These are phyloP conservation scores for Gomphus sp. DNA, from an alignment of 1,284 basidiomycete genomes.

Conservation along the genomic window DNA sequence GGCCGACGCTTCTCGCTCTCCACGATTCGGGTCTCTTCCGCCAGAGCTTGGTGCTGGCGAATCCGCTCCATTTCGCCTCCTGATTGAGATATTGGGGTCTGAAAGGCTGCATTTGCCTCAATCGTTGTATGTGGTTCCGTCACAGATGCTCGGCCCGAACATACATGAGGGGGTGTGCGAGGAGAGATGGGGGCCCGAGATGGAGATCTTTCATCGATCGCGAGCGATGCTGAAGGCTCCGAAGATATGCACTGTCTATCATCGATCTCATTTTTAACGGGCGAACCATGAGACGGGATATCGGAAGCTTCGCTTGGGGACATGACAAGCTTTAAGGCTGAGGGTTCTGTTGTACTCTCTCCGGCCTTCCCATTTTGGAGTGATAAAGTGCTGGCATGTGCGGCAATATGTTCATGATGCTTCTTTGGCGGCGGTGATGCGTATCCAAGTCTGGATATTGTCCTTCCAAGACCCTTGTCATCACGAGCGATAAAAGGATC, in stretches of 20 bases:
- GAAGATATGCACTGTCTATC: not conserved
- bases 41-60: constrained; percentile 39
- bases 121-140: not conserved
- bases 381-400: not conserved
- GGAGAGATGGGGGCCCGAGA: not conserved
- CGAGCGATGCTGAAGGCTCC: not conserved
- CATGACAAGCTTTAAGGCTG: not conserved
- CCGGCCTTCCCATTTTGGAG: not conserved
- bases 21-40: constrained; percentile 34
- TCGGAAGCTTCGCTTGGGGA: not conserved
- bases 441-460: not conserved
- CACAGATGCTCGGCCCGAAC: not conserved
- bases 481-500: constrained; percentile 6
- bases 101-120: not conserved
- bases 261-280: not conserved
- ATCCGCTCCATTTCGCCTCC: constrained; percentile 55
- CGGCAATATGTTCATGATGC: not conserved
- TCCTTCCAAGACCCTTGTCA: not conserved
- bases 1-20: constrained; percentile 55
- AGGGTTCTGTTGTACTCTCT: not conserved
- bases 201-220: not conserved
- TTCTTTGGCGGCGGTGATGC: not conserved
- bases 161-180: not conserved
- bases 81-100: constrained; percentile 13
- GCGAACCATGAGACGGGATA: not conserved